A percentile compares a stretch with the other conserved stretches of the same genome.
These are phyloP conservation scores for Colletotrichum sp. DNA, from an alignment of 2,329 filamentous ascomycete genomes.

Conservation along the genomic window DNA sequence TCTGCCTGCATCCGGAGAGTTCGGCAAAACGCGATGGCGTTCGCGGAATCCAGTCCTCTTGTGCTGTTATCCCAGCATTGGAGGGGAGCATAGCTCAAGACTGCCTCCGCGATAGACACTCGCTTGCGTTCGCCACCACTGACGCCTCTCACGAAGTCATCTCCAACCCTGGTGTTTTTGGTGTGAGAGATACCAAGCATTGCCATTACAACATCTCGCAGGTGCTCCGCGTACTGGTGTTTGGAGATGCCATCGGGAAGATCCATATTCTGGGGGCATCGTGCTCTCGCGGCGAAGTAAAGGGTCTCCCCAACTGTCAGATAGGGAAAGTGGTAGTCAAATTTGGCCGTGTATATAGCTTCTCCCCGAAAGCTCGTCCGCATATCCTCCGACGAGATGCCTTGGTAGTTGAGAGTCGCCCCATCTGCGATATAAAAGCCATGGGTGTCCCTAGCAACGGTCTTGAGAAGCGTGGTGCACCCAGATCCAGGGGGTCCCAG, in stretches of 20 bases:
- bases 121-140: slow-evolving; percentile 56
- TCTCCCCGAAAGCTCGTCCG: slow-evolving; percentile 50
- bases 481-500: slow-evolving; percentile 58
- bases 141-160: slow-evolving; percentile 58
- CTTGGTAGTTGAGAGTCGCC: slow-evolving; percentile 13
- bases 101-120: slow-evolving; percentile 39
- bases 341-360: slow-evolving; percentile 69
- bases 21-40: slow-evolving; percentile 22
- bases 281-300: slow-evolving; percentile 62
- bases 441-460: slow-evolving; percentile 66
- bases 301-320: slow-evolving; percentile 65
- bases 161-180: slow-evolving; percentile 55
- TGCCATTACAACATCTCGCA: slow-evolving; percentile 58
- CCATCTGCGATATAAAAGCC: slow-evolving; percentile 48
- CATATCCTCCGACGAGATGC: not conserved
- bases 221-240: slow-evolving; percentile 46
- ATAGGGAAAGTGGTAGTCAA: slow-evolving; percentile 65
- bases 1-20: slow-evolving; percentile 30
- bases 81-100: slow-evolving; percentile 28
- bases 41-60: slow-evolving; percentile 41
- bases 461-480: slow-evolving; percentile 73
- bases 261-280: slow-evolving; percentile 47
- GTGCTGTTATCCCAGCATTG: slow-evolving; percentile 50
- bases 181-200: slow-evolving; percentile 60
- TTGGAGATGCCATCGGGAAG: slow-evolving; percentile 46